A percentile compares a stretch with the other conserved stretches of the same genome.
Conservation (phyloP, 306 rosid species). For the Malus fusca region DNA sequence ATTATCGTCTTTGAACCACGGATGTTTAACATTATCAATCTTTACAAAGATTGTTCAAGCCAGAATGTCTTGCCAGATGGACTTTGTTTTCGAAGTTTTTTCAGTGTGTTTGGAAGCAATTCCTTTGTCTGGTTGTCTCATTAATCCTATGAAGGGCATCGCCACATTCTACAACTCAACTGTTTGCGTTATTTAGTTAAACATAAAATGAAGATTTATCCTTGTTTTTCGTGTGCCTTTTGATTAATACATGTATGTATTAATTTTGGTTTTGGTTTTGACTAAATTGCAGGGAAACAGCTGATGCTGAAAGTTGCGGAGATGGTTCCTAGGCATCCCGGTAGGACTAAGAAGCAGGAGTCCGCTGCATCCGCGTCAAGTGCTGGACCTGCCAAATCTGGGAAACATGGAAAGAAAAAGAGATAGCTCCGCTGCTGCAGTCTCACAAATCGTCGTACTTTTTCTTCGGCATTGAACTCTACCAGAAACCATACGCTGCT, state of each 20-base stretch:
- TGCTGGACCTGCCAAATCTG: constrained; percentile 70
- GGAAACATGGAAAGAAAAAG: constrained; percentile 73
- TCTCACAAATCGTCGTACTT: background rate
- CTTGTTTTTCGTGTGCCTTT: background rate
- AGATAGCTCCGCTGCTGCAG: constrained; percentile 28
- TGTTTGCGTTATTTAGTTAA: background rate
- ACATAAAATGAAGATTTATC: background rate
- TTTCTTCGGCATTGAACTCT: background rate
- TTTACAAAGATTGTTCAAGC: background rate
- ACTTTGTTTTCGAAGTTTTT: background rate
- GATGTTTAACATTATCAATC: background rate
- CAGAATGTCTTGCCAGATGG: background rate
- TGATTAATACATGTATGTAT: background rate
- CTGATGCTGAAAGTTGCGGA: constrained; percentile 63
- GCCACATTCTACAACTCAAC: background rate
- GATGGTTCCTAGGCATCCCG: constrained; percentile 84
- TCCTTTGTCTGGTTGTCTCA: background rate
- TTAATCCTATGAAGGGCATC: background rate
- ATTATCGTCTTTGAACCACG: background rate
- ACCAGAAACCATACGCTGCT: background rate
- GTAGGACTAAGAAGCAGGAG: constrained; percentile 81
- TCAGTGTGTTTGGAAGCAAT: background rate
- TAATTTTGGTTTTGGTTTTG: background rate
- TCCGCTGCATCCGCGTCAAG: constrained; percentile 46
- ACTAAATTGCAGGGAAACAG: constrained; percentile 55